phyloP scores from a whole-genome alignment of 345 rosid species.

The Balakata baccata region DNA sequence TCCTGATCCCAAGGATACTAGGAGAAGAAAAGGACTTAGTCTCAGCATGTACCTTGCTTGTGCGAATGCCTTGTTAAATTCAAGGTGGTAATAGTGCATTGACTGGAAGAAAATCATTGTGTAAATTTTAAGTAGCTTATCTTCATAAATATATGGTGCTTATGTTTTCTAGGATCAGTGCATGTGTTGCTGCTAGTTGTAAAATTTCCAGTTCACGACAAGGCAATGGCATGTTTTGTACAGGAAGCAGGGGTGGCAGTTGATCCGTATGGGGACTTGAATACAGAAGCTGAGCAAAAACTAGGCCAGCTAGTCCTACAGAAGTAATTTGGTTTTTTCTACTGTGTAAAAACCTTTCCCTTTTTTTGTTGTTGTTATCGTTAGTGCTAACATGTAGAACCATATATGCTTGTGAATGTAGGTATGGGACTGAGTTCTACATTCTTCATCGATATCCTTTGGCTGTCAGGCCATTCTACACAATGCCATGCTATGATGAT shows the following conservation, averaged over 20 bases:
- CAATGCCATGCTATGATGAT: conserved; percentile 84
- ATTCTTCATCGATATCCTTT: conserved; percentile 76
- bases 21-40: too few species aligned
- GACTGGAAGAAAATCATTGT: too few species aligned
- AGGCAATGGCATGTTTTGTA: conserved; percentile 2
- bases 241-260: conserved; percentile 84
- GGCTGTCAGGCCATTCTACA: conserved; percentile 90
- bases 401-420: conserved; percentile 23
- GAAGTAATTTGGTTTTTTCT: conserved; percentile 44
- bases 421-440: conserved; percentile 87
- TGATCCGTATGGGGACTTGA: conserved; percentile 87
- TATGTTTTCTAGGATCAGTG: too few species aligned
- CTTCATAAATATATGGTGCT: too few species aligned
- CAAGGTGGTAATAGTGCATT: too few species aligned
- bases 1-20: too few species aligned
- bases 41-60: too few species aligned
- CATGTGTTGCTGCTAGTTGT: too few species aligned
- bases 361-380: background rate
- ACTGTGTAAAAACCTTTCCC: background rate
- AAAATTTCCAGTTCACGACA: too few species aligned
- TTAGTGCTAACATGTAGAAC: background rate
- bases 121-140: too few species aligned
- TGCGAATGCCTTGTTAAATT: too few species aligned
- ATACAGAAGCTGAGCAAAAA: conserved; percentile 83
- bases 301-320: conserved; percentile 81